Percentiles rank a stretch among this genome's conserved stretches.
These are phyloP conservation scores for Scedosporium dehoogii DNA, from an alignment of 2,329 filamentous ascomycete genomes.

Conservation along the genomic window DNA sequence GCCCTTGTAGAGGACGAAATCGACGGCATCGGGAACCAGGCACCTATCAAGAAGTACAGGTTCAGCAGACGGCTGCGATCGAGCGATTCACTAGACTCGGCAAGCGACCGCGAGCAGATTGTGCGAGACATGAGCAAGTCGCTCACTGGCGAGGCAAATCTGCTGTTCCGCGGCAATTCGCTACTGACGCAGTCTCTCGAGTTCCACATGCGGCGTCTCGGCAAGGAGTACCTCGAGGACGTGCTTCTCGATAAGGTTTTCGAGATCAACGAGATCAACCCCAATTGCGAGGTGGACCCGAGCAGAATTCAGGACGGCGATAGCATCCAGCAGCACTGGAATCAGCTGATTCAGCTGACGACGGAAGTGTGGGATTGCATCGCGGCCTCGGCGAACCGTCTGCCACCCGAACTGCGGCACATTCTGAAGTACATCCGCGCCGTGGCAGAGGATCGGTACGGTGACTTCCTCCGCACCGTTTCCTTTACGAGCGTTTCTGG, in stretches of 20 bases:
- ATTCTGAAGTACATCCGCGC: constrained; percentile 87
- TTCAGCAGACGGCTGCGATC: constrained; percentile 64
- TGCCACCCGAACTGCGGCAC: constrained; percentile 71
- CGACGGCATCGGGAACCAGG: constrained; percentile 79
- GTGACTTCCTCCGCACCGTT: constrained; percentile 81
- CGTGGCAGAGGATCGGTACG: constrained; percentile 89
- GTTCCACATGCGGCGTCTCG: constrained; percentile 88
- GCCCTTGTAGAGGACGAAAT: constrained; percentile 94
- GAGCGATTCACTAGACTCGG: constrained; percentile 54
- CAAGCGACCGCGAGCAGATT: constrained; percentile 58
- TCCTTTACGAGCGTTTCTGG: constrained; percentile 91
- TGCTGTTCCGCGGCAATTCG: constrained; percentile 92
- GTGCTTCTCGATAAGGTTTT: constrained; percentile 74
- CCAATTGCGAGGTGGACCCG: constrained; percentile 91
- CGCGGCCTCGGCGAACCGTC: constrained; percentile 58
- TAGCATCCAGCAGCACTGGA: constrained; percentile 78
- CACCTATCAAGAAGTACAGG: constrained; percentile 61
- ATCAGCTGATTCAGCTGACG: constrained; percentile 63
- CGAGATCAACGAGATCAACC: constrained; percentile 84
- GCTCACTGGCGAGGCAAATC: constrained; percentile 77
- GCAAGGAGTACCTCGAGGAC: constrained; percentile 86
- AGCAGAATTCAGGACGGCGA: constrained; percentile 58
- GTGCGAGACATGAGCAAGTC: constrained; percentile 72
- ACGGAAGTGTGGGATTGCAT: constrained; percentile 82
- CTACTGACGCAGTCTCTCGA: constrained; percentile 88